Base-by-base conservation (phyloP, 257 asterid species). In the Jacaranda copaia region DNA sequence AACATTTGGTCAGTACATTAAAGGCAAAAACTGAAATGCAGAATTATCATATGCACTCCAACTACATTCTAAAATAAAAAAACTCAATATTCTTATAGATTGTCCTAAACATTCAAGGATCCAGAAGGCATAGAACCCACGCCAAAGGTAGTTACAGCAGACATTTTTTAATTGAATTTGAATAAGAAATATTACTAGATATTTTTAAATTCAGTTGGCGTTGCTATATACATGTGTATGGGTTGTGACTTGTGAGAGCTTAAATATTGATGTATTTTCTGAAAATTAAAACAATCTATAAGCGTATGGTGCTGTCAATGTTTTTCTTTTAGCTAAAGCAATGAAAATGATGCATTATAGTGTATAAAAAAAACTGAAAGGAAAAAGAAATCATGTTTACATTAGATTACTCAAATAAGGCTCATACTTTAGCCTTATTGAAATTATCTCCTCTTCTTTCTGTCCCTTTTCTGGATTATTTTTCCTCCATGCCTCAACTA, bases 1-100 rank as follows among this genome's bases (percentile, higher is more conserved):
- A 49, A 39, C 36, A 74, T 55, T 43, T 6, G 74, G 75, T 76
- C 59, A 73, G 77, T 51, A 72, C 8, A 46, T 49, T 15, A 35
- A 79, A 67, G 79, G 59, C 71, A 67, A 49, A 65, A 43, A 70
- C 53, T 48, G 49, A 73, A 74, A 32, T 72, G 62, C 53, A 67
- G 19, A 52, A 49, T 49, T 64, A 12, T n/a, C 3, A 75, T 10
- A 70, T 46, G 16, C 64, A 25, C 65, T 52, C 58, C 46, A 72
- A 40, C 62, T 51, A 36, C 12, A 18, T 64, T 20, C 18, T 19
- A 51, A 55, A 52, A 52, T 18, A 9, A 15, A 55, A 59, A 6
- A 45, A 73, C 60, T 56, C 51, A 35, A 45, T 51, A 42, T 66
- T 43, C 70, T 60, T 69, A 52, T 6, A 59, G 1, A 25, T 25